Evolutionary conservation across 2,329 filamentous ascomycete genomes (phyloP).

Genomic region (Fusarium duplospermum): DNA sequence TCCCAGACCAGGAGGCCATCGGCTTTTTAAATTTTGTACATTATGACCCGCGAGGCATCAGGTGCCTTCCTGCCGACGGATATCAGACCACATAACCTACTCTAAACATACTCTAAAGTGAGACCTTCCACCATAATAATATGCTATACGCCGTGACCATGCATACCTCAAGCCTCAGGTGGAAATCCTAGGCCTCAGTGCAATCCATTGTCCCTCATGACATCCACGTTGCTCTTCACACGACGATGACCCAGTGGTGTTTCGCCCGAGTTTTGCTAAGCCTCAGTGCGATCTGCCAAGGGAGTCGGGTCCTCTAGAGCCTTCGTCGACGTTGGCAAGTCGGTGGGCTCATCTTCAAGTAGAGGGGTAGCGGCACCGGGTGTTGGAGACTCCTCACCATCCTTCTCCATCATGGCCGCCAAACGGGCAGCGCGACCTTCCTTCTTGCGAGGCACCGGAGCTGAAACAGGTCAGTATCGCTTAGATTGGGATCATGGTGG

Average conservation of each 20-base stretch:
- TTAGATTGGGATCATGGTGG: fast-evolving
- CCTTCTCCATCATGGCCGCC: slow-evolving; percentile 63
- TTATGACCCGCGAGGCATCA: neutral
- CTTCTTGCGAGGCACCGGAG: slow-evolving; percentile 65
- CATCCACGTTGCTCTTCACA: neutral
- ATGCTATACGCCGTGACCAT: neutral
- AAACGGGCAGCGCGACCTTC: slow-evolving; percentile 66
- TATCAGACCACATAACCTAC: neutral
- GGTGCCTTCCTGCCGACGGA: neutral
- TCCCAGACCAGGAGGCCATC: neutral
- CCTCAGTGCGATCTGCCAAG: slow-evolving; percentile 1
- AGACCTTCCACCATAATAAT: neutral
- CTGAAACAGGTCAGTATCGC: slow-evolving; percentile 44
- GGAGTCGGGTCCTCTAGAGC: slow-evolving; percentile 22
- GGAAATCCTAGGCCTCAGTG: neutral
- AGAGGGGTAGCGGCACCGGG: slow-evolving; percentile 3
- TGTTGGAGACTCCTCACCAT: slow-evolving; percentile 40
- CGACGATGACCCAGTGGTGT: neutral
- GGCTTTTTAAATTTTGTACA: neutral
- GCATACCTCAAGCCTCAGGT: neutral
- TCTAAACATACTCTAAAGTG: neutral
- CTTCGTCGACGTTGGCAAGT: slow-evolving; percentile 23
- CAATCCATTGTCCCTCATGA: neutral
- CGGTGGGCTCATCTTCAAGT: slow-evolving; percentile 9
- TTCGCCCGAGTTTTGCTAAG: slow-evolving; percentile 3